Percentiles rank a stretch among this genome's conserved stretches.
Evolutionary conservation across 257 asterid genomes (phyloP).

Genomic region (Parsonsia alboflavescens): DNA sequence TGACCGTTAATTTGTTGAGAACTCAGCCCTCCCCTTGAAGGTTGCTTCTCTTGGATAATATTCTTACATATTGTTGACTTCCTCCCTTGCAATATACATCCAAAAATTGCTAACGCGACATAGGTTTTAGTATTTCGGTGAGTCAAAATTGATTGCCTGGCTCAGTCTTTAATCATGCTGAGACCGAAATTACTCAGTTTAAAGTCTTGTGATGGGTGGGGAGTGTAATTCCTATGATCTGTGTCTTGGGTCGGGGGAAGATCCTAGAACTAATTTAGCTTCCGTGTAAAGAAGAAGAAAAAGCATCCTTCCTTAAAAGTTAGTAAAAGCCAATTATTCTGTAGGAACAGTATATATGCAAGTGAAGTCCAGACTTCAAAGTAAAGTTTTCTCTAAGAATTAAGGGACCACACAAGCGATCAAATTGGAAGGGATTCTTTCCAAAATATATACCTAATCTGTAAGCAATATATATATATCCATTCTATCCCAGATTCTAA

Average conservation of each 20-base stretch:
- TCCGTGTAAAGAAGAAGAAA: constrained; percentile 35
- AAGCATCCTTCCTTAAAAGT: constrained; percentile 21
- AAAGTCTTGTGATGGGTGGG: neutral
- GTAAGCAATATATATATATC: constrained; percentile 19
- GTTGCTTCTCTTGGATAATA: too few species aligned
- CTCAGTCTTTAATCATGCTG: neutral
- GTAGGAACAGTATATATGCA: constrained; percentile 11
- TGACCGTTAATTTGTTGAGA: too few species aligned
- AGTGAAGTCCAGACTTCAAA: constrained; percentile 44
- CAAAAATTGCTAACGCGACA: too few species aligned
- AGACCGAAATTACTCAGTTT: neutral
- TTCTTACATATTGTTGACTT: too few species aligned
- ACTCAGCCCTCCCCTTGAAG: too few species aligned
- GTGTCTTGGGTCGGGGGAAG: neutral
- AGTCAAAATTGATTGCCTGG: too few species aligned
- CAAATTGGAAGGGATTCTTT: neutral
- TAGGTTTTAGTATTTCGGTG: too few species aligned
- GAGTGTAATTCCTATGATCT: neutral
- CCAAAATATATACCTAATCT: neutral
- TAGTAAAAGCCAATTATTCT: constrained; percentile 10
- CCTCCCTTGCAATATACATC: too few species aligned
- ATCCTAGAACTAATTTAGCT: neutral
- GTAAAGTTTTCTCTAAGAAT: constrained; percentile 24
- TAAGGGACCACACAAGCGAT: constrained; percentile 14
- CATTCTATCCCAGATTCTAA: neutral